A percentile compares a stretch with the other conserved stretches of the same genome.
phyloP scores from a whole-genome alignment of 768 basidiomycete species.

The Suillus sp. region DNA sequence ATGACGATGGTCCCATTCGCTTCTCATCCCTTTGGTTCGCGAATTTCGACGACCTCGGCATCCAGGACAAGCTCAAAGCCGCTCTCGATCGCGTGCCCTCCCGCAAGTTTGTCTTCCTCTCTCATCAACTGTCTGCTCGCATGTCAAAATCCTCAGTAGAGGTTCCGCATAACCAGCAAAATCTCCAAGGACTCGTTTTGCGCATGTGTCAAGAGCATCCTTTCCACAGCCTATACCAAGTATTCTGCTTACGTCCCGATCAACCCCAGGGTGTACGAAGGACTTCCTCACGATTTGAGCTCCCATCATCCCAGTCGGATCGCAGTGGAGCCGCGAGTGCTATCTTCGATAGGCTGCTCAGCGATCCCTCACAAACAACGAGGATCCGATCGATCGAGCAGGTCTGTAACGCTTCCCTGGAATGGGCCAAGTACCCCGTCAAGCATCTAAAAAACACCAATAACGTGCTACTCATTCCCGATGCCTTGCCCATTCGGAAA shows the following conservation, averaged over 20 bases:
- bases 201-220: slow-evolving; percentile 90
- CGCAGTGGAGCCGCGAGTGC: slow-evolving; percentile 65
- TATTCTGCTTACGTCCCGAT: slow-evolving; percentile 68
- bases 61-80: slow-evolving; percentile 44
- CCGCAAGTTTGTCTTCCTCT: slow-evolving; percentile 86
- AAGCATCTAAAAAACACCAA: slow-evolving; percentile 36
- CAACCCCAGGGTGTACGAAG: slow-evolving; percentile 36
- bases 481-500: slow-evolving; percentile 44
- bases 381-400: slow-evolving; percentile 56
- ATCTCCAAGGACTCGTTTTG: slow-evolving; percentile 63
- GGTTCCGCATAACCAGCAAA: slow-evolving; percentile 48
- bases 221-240: slow-evolving; percentile 90
- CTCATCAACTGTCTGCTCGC: slow-evolving; percentile 94
- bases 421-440: slow-evolving; percentile 72
- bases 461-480: slow-evolving; percentile 45
- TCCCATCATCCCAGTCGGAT: slow-evolving; percentile 51
- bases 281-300: slow-evolving; percentile 46
- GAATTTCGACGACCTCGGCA: slow-evolving; percentile 65
- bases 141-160: slow-evolving; percentile 50
- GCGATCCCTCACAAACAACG: slow-evolving; percentile 38
- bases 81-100: slow-evolving; percentile 72
- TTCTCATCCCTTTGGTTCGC: slow-evolving; percentile 92
- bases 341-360: slow-evolving; percentile 58
- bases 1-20: slow-evolving; percentile 77
- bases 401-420: slow-evolving; percentile 64